phyloP scores from a whole-genome alignment of 768 basidiomycete species.

The Cubamyces sp. region DNA sequence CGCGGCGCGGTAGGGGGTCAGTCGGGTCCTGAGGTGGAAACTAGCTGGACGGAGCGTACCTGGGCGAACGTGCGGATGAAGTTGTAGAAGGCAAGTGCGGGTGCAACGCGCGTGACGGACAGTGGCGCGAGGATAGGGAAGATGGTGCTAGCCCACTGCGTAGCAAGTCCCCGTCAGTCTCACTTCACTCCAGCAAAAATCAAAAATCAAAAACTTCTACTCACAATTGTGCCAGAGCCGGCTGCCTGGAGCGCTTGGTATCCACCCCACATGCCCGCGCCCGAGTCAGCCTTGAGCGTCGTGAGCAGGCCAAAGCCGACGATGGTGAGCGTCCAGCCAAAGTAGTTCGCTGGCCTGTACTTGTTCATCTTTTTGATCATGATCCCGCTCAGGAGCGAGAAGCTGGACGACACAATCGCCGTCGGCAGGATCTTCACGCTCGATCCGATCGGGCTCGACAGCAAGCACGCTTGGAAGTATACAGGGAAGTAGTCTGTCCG shows the following conservation, averaged over 20 bases:
- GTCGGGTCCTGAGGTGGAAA: neutral
- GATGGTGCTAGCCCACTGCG: constrained; percentile 24
- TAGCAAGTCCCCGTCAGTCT: neutral
- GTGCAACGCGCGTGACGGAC: constrained; percentile 36
- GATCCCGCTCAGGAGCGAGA: constrained; percentile 34
- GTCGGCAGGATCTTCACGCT: constrained; percentile 32
- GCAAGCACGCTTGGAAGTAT: constrained; percentile 49
- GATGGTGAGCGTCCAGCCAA: constrained; percentile 42
- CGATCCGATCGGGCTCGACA: constrained; percentile 36
- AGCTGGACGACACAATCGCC: constrained; percentile 34
- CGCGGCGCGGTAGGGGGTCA: neutral
- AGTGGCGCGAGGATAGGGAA: constrained; percentile 36
- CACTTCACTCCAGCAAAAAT: neutral
- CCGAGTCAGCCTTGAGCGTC: constrained; percentile 27
- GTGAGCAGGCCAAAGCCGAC: constrained; percentile 42
- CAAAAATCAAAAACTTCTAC: too few species aligned
- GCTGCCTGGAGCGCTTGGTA: constrained; percentile 24
- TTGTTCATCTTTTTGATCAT: constrained; percentile 31
- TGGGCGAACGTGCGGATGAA: constrained; percentile 35
- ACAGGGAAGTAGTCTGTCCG: constrained; percentile 49
- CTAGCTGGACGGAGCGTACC: constrained; percentile 5
- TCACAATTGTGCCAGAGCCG: constrained; percentile 26
- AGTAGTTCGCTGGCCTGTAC: constrained; percentile 40
- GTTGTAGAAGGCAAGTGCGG: constrained; percentile 39
- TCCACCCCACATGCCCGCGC: constrained; percentile 1